Evolutionary conservation across 2,329 filamentous ascomycete genomes (phyloP), one percentile per base, ranked within the genome.

Genomic region (Alternaria dauci): DNA sequence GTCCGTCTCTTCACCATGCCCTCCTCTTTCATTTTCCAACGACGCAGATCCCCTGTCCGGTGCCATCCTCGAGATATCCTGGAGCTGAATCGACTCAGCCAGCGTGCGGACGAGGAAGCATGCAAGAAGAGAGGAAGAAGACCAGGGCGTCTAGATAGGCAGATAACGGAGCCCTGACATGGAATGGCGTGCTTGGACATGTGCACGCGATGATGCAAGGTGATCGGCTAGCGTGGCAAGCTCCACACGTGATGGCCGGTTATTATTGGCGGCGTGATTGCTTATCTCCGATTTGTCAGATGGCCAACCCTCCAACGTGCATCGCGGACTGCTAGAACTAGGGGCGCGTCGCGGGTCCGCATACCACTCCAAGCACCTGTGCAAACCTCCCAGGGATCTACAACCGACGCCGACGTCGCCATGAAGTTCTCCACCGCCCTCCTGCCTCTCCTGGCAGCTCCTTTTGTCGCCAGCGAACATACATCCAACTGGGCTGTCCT

Each of bases 401-500:
- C 18, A 36, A 2, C 2, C 39, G 11, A 25, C 11, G 28, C 4
- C 7, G 52, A 54, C 18, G 39, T 46, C 26, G 20, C 32, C 8
- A 76, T 76, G 73, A 73, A 72, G 62, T 63, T 72, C 39, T 68
- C 69, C 25, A 58, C 57, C 28, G 61, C 71, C 18, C 61, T 76
- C 12, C 60, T 75, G 14, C 66, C 71, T 34, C 61, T 78, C 20
- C 65, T 78, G 51, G 69, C 71, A 26, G 68, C 70, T n/a, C 67
- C 78, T 23, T 80, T 83, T 60, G 81, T 84, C 51, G 77, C 78
- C 28, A 87, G 88, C 68, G 90, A 94, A 72, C 95, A 99, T 81
- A 99, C 95, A 16, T 97, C 93, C 77, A 99, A 99, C 81, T 99
- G 95, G 95, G 95, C 95, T 9, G 95, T 99, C 63, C 89, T 99